These are phyloP conservation scores for Eimeria acervulina DNA, from an alignment of 169 alveolate genomes.

Conservation along the genomic window DNA sequence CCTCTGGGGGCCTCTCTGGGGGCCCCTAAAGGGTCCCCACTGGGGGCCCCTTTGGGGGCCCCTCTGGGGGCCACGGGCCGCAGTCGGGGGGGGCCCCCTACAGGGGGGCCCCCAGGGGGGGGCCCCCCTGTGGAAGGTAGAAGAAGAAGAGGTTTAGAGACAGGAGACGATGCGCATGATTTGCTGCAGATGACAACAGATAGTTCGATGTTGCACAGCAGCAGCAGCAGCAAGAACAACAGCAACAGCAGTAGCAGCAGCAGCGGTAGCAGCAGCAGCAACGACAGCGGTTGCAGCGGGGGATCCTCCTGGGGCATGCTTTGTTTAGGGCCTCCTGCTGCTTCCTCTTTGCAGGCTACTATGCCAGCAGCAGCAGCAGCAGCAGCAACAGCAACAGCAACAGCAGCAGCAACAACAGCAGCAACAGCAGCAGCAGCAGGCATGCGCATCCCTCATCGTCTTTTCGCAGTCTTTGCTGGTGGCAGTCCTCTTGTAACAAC, in stretches of 20 bases:
- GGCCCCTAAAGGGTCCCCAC: too few relatives aligned
- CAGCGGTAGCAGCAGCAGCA: conserved; percentile 27
- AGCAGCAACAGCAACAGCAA: conserved; percentile 11
- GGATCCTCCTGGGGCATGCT: background rate
- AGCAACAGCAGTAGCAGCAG: background rate
- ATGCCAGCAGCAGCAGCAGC: conserved; percentile 13
- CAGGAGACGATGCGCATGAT: too few relatives aligned
- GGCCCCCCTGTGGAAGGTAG: too few relatives aligned
- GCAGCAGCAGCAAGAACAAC: background rate
- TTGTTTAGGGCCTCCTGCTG: background rate
- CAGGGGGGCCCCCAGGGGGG: too few relatives aligned
- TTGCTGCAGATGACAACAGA: too few relatives aligned
- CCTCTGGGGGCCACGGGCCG: too few relatives aligned
- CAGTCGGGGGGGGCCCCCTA: too few relatives aligned
- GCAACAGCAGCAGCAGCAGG: background rate
- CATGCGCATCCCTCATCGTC: background rate
- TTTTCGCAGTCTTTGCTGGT: background rate
- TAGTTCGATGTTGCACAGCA: background rate
- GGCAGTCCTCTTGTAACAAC: background rate
- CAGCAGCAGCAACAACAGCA: conserved; percentile 8
- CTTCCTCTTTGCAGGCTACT: background rate
- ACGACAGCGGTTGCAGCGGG: background rate
- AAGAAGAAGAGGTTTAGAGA: too few relatives aligned
- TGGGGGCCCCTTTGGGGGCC: too few relatives aligned
- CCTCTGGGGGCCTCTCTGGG: too few relatives aligned